Evolutionary conservation across 192 early-diverging fungal species (phyloP).

Genomic region (Rhizoclosmatium sp.): DNA sequence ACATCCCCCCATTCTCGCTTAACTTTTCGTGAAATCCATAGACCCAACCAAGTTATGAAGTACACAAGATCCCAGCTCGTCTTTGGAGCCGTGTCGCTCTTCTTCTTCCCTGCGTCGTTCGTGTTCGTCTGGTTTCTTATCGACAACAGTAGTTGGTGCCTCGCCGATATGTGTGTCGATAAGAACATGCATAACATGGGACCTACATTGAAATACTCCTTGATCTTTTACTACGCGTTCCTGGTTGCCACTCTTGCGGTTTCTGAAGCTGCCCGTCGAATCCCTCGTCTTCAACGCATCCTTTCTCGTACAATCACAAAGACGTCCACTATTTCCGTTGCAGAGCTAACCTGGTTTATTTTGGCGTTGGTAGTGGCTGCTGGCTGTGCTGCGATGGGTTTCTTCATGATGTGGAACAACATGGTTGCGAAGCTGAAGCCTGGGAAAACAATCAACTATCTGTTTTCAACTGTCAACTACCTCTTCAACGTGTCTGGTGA

Average conservation of each 20-base stretch:
- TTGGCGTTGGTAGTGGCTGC: not conserved
- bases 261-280: not conserved
- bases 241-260: not conserved
- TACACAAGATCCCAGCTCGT: not conserved
- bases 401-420: not conserved
- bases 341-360: conserved; percentile 8
- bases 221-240: conserved; percentile 19
- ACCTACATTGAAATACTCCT: not conserved
- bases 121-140: not conserved
- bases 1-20: too few species aligned
- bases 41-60: not conserved
- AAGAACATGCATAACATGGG: not conserved
- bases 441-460: not conserved
- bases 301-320: not conserved
- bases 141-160: not conserved
- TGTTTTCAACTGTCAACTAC: not conserved
- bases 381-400: not conserved
- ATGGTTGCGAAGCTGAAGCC: not conserved
- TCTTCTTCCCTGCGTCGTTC: conserved; percentile 3
- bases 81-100: not conserved
- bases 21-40: too few species aligned
- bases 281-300: not conserved
- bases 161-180: conserved; percentile 22
- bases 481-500: conserved; percentile 30
- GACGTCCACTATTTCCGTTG: not conserved